Conservation (phyloP, 345 rosid genomes). For the Hibiscus syriacus region DNA sequence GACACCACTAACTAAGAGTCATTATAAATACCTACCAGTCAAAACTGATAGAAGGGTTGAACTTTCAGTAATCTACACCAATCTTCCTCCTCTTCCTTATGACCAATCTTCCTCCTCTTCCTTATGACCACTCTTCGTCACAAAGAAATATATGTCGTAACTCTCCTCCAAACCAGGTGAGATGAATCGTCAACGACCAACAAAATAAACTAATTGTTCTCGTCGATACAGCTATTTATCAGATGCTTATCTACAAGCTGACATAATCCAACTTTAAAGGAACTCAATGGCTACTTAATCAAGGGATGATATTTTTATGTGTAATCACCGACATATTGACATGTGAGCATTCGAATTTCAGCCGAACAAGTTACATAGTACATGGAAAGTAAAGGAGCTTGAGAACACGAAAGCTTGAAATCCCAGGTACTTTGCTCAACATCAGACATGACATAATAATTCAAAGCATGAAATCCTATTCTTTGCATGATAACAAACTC, state of each 20-base stretch:
- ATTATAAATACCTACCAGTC: no score
- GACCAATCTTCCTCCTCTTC: no score
- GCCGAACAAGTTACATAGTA: constrained; percentile 60
- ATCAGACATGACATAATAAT: constrained; percentile 38
- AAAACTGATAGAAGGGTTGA: no score
- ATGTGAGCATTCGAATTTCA: constrained; percentile 51
- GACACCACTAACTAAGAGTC: no score
- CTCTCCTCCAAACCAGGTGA: no score
- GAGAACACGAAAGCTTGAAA: constrained; percentile 23
- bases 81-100: no score
- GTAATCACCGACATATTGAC: constrained; percentile 24
- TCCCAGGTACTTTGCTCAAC: constrained; percentile 28
- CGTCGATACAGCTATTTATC: no score
- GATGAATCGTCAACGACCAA: no score
- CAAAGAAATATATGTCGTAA: no score
- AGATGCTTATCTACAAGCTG: constrained; percentile 15
- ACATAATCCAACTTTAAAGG: constrained; percentile 14
- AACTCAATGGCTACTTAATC: constrained; percentile 18
- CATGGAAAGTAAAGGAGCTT: constrained; percentile 21
- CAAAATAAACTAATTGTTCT: no score
- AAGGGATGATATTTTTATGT: constrained; percentile 4
- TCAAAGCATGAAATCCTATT: constrained; percentile 32
- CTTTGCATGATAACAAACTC: constrained; percentile 27
- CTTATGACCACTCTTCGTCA: no score
- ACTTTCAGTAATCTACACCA: no score